Conservation (phyloP, 768 basidiomycete species). For the Polyporus arcularius region DNA sequence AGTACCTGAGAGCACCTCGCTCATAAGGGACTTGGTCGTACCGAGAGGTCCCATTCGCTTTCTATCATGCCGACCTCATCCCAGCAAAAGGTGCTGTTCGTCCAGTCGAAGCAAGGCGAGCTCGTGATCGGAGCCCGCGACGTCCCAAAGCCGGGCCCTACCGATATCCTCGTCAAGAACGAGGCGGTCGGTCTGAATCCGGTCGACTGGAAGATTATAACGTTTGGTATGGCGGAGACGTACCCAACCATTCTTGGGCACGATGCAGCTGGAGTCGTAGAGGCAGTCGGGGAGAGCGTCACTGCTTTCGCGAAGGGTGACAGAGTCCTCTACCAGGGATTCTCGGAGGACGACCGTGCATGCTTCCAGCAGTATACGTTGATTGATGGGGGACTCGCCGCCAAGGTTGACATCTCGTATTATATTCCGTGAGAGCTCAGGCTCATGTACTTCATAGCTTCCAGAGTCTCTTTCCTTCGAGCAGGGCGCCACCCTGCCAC, state of each 20-base stretch:
- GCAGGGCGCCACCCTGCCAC: constrained; percentile 12
- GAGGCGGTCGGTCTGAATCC: constrained; percentile 2
- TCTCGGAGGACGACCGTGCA: constrained; percentile 2
- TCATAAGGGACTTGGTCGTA: too few species aligned
- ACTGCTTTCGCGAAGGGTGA: constrained; percentile 33
- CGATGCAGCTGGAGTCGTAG: constrained; percentile 14
- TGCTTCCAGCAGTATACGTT: constrained; percentile 23
- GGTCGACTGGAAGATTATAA: constrained; percentile 15
- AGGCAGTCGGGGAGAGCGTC: constrained; percentile 35
- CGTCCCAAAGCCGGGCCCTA: not conserved
- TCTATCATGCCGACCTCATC: not conserved
- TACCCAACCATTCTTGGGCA: constrained; percentile 25
- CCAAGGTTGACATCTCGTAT: constrained; percentile 26
- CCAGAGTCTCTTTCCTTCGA: constrained; percentile 11
- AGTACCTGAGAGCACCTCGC: too few species aligned
- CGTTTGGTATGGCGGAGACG: constrained; percentile 23
- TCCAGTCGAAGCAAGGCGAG: not conserved
- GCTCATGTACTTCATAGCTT: not conserved
- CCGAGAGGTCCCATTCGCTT: too few species aligned
- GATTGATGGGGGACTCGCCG: constrained; percentile 6
- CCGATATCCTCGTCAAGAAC: constrained; percentile 8
- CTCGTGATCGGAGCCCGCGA: not conserved
- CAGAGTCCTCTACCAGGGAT: constrained; percentile 18
- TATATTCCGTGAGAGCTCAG: too few species aligned
- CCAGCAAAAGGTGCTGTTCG: constrained; percentile 10